A percentile compares a stretch with the other conserved stretches of the same genome.
Evolutionary conservation across 1,284 basidiomycete genomes (phyloP).

Genomic region (Microbotryomycetes sp.): DNA sequence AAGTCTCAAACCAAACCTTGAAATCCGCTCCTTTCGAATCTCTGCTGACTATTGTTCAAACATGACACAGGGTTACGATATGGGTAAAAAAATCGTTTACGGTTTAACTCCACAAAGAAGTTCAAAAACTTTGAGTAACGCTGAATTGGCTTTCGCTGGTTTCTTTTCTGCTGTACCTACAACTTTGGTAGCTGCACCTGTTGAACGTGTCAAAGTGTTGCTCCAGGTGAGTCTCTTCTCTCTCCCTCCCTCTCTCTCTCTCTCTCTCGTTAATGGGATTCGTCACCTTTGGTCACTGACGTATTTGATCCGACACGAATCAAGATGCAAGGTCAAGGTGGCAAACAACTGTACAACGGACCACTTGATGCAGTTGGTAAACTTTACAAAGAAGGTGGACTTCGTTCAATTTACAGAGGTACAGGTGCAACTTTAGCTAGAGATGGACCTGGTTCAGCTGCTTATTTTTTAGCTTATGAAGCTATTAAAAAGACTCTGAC

Average conservation of each 20-base stretch:
- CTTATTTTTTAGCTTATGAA: constrained; percentile 95
- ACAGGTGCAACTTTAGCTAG: constrained; percentile 85
- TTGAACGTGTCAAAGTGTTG: constrained; percentile 95
- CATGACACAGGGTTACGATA: constrained; percentile 71
- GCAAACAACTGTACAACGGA: constrained; percentile 74
- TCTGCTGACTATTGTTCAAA: constrained; percentile 5
- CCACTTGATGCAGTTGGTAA: constrained; percentile 86
- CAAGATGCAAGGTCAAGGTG: constrained; percentile 85
- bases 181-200: constrained; percentile 85
- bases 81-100: constrained; percentile 83
- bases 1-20: constrained; percentile 36
- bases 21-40: neutral
- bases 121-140: constrained; percentile 59
- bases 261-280: constrained; percentile 1
- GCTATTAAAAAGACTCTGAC: constrained; percentile 80
- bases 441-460: constrained; percentile 94
- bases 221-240: constrained; percentile 59
- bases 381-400: constrained; percentile 88
- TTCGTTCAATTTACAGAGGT: constrained; percentile 88
- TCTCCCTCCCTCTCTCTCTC: constrained; percentile 5
- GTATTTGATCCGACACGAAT: neutral
- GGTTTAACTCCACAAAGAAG: constrained; percentile 59
- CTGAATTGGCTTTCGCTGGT: constrained; percentile 85
- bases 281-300: neutral
- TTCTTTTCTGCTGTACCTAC: constrained; percentile 92